Conservation (phyloP, 1,139 yeast species). For the Sugiyamaella castrensis region DNA sequence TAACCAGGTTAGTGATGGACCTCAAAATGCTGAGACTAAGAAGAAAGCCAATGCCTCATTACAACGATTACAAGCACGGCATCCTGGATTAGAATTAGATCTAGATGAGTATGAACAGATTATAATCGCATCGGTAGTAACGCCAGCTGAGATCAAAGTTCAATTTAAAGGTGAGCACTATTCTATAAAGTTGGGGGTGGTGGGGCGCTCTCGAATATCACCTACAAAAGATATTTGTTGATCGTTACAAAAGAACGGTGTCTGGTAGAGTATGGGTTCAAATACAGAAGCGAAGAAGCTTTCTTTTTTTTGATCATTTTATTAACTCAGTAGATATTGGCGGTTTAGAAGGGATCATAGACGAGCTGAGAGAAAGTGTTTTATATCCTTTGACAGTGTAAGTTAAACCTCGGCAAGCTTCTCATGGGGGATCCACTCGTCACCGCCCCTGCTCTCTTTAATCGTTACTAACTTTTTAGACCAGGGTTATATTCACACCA, state of each 20-base stretch:
- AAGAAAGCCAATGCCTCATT: conserved; percentile 64
- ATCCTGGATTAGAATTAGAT: conserved; percentile 59
- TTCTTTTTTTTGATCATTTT: neutral
- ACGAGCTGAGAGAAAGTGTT: conserved; percentile 83
- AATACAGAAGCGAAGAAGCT: no score
- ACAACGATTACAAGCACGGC: conserved; percentile 52
- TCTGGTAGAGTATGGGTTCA: no score
- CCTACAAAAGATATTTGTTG: no score
- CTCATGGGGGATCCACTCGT: no score
- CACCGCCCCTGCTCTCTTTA: no score
- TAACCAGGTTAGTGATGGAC: conserved; percentile 27
- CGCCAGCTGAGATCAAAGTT: conserved; percentile 77
- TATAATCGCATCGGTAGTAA: conserved; percentile 71
- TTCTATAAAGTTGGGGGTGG: conserved; percentile 38
- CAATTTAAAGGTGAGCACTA: conserved; percentile 46
- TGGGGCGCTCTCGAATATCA: no score
- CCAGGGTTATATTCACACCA: conserved; percentile 29
- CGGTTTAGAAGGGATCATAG: conserved; percentile 77
- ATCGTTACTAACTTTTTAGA: conserved; percentile 1
- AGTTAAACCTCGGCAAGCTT: neutral
- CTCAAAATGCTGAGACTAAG: conserved; percentile 49
- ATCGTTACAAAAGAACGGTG: no score
- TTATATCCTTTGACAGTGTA: conserved; percentile 75
- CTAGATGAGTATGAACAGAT: conserved; percentile 76
- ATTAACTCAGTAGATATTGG: conserved; percentile 62